phyloP scores from a whole-genome alignment of 2,329 filamentous ascomycete species.

The Aspergillus amoenus region DNA sequence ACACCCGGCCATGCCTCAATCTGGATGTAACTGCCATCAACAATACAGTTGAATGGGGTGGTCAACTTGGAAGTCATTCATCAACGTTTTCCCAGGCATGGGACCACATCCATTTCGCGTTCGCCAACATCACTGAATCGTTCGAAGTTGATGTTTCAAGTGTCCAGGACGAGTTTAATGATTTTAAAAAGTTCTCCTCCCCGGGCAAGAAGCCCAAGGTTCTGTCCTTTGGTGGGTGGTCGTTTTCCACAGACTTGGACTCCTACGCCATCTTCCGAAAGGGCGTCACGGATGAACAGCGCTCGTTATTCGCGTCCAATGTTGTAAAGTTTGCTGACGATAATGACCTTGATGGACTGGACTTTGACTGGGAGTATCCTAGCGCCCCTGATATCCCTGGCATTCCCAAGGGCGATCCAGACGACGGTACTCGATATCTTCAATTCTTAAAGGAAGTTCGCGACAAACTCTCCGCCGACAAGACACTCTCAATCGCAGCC shows the following conservation, averaged over 20 bases:
- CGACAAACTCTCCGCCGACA: slow-evolving; percentile 13
- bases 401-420: slow-evolving; percentile 28
- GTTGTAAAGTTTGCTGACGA: slow-evolving; percentile 23
- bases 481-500: slow-evolving; percentile 26
- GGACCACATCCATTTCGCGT: background rate
- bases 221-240: slow-evolving; percentile 45
- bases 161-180: background rate
- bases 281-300: slow-evolving; percentile 35
- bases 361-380: slow-evolving; percentile 16
- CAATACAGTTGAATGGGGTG: too few species aligned
- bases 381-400: slow-evolving; percentile 35
- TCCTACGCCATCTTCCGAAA: slow-evolving; percentile 44
- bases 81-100: too few species aligned
- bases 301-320: slow-evolving; percentile 29
- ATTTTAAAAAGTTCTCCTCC: background rate
- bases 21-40: too few species aligned
- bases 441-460: slow-evolving; percentile 27
- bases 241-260: slow-evolving; percentile 37
- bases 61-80: too few species aligned
- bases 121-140: background rate
- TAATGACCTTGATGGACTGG: slow-evolving; percentile 13
- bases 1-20: too few species aligned
- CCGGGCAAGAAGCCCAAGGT: slow-evolving; percentile 16
- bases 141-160: background rate
- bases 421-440: slow-evolving; percentile 36